Base-by-base conservation (phyloP, 179 eudicot genomes). In the Drosera spatulata region DNA sequence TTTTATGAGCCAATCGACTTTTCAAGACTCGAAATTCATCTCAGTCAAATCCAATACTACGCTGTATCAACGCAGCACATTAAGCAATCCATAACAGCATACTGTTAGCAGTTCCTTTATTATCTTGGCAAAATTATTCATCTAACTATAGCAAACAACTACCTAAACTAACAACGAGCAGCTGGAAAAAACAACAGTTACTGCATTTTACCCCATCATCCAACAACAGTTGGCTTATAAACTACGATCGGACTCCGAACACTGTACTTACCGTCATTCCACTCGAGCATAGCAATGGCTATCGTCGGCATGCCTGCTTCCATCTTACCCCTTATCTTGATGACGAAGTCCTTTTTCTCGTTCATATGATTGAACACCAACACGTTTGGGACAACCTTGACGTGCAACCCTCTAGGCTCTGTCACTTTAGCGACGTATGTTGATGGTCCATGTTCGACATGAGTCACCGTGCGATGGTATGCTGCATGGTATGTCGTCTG, bases 231-330 rank as follows among this genome's bases (percentile, higher is more conserved):
- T 45, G 71, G 48, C 66, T 69, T 72, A 47, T 67, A 88, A 39
- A 85, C 75, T 2, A 88, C 59, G 44, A 88, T 78, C 14, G 95
- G 95, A 60, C 88, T 88, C 49, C 77, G 76, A 2, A 82, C 98
- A n/a, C 42, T 60, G 59, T 79, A 80, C 61, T 51, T 75, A 0
- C 72, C 41, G 44, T 77, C 87, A 11, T 48, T 65, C 96, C 96
- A 85, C 55, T 58, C 75, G 0, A 88, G 56, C 13, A 61, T 66
- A 5, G 79, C 86, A 0, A 77, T 60, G 3, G 33, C 33, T 22
- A 22, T 60, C 59, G 64, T 50, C 53, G 6, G 49, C 6, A 14
- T 58, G 7, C 71, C 64, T 3, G 59, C 51, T 0, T 40, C 60
- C 45, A 84, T 67, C 2, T 56, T 63, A 1, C 95, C 98, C 22